Percentiles rank a stretch among this genome's conserved stretches.
phyloP scores from a whole-genome alignment of 352 stramenopile species.

The Phytophthora citricola region DNA sequence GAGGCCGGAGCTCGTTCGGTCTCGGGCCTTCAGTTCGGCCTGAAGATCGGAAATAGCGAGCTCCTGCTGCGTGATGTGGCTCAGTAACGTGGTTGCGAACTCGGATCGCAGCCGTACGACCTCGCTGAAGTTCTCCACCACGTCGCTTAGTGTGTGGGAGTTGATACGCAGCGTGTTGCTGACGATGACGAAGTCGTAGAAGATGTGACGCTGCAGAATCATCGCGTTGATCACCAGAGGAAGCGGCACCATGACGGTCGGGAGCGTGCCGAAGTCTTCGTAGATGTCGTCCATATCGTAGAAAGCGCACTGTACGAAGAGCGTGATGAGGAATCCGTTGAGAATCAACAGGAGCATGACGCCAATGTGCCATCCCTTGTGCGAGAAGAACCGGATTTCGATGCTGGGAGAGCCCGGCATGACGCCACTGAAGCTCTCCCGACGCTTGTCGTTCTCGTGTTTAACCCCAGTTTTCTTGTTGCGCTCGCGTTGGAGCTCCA shows the following conservation, averaged over 20 bases:
- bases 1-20: slow-evolving; percentile 30
- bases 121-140: slow-evolving; percentile 69
- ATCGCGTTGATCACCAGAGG: slow-evolving; percentile 54
- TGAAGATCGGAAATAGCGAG: slow-evolving; percentile 44
- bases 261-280: slow-evolving; percentile 39
- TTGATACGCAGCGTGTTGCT: slow-evolving; percentile 61
- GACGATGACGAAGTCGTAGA: slow-evolving; percentile 68
- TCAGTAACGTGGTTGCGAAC: slow-evolving; percentile 42
- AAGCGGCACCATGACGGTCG: slow-evolving; percentile 47
- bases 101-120: slow-evolving; percentile 56
- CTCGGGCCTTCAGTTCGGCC: slow-evolving; percentile 31
- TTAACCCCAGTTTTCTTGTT: slow-evolving; percentile 9
- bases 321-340: slow-evolving; percentile 70
- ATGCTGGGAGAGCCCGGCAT: slow-evolving; percentile 18
- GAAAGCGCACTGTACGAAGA: slow-evolving; percentile 63
- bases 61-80: slow-evolving; percentile 30
- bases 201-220: slow-evolving; percentile 59
- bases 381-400: slow-evolving; percentile 57
- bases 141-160: slow-evolving; percentile 51
- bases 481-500: slow-evolving; percentile 24
- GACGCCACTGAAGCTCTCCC: slow-evolving; percentile 17
- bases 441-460: slow-evolving; percentile 1
- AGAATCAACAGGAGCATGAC: slow-evolving; percentile 66
- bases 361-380: slow-evolving; percentile 66
- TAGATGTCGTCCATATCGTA: slow-evolving; percentile 48